phyloP scores from a whole-genome alignment of 768 basidiomycete genomes.

The Kondoa subrosea region DNA sequence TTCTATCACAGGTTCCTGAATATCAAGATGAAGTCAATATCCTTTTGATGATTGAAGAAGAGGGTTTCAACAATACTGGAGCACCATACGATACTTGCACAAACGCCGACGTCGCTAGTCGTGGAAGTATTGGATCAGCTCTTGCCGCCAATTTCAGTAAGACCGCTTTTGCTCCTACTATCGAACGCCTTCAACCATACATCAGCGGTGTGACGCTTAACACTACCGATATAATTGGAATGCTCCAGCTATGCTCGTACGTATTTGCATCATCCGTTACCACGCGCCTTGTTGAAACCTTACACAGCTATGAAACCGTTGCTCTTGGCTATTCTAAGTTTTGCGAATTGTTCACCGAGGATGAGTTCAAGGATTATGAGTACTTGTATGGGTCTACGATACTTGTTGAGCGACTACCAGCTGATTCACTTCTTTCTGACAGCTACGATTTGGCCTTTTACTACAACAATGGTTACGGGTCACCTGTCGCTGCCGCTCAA shows the following conservation, averaged over 20 bases:
- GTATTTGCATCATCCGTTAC: background rate
- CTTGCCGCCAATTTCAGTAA: background rate
- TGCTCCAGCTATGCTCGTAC: constrained; percentile 32
- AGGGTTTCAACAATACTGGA: constrained; percentile 27
- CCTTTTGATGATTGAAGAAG: constrained; percentile 30
- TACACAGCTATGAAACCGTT: constrained; percentile 33
- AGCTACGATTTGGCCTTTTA: constrained; percentile 26
- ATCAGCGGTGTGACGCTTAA: constrained; percentile 27
- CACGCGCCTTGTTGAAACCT: background rate
- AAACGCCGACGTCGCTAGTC: background rate
- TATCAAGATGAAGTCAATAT: constrained; percentile 25
- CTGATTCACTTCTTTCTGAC: background rate
- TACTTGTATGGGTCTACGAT: constrained; percentile 30
- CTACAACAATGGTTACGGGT: constrained; percentile 37
- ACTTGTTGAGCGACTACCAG: too few relatives aligned
- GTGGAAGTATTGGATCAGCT: background rate
- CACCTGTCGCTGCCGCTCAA: constrained; percentile 36
- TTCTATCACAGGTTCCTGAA: background rate
- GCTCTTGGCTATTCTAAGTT: constrained; percentile 29
- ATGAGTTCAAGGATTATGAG: constrained; percentile 32
- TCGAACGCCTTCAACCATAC: constrained; percentile 22
- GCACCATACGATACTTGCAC: background rate
- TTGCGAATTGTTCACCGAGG: constrained; percentile 33
- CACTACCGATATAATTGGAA: constrained; percentile 33
- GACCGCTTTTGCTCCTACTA: constrained; percentile 16